These are phyloP conservation scores for Fusarium oligoseptatum DNA, from an alignment of 2,329 filamentous ascomycete species.

Conservation along the genomic window DNA sequence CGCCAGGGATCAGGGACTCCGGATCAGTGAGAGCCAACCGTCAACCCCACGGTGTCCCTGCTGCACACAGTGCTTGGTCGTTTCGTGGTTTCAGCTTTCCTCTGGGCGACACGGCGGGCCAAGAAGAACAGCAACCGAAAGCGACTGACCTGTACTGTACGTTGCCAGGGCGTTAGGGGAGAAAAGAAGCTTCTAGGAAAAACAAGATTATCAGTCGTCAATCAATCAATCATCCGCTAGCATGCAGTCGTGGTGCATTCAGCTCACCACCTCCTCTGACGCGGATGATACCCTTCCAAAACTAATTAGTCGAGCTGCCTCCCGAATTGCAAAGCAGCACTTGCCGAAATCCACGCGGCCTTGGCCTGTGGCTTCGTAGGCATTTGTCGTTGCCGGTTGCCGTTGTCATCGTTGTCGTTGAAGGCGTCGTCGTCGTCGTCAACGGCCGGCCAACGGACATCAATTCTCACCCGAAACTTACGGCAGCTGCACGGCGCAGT, in stretches of 20 bases:
- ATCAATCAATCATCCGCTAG: conserved; percentile 15
- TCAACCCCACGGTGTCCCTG: conserved; percentile 44
- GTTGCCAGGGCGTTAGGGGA: conserved; percentile 13
- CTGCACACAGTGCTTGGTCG: conserved; percentile 33
- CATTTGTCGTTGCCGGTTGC: background rate
- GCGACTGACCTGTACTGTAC: background rate
- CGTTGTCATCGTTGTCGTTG: background rate
- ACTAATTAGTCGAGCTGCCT: background rate
- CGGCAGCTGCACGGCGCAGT: background rate
- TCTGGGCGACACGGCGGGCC: conserved; percentile 6
- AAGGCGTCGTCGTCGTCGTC: background rate
- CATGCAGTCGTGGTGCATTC: conserved; percentile 14
- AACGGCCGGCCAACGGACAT: background rate
- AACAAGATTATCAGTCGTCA: conserved; percentile 29
- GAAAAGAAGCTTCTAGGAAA: conserved; percentile 1
- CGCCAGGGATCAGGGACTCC: conserved; percentile 22
- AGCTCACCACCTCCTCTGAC: background rate
- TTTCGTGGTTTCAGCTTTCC: conserved; percentile 33
- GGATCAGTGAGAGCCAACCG: conserved; percentile 46
- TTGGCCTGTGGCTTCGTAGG: background rate
- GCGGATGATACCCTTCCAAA: background rate
- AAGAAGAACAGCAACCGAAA: background rate
- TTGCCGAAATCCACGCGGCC: conserved; percentile 19
- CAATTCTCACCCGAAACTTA: background rate
- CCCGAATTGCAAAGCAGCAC: conserved; percentile 23